Evolutionary conservation across 2,329 filamentous ascomycete genomes (phyloP), one percentile per base, ranked within the genome.

Genomic region (Bipolaris bicolor): DNA sequence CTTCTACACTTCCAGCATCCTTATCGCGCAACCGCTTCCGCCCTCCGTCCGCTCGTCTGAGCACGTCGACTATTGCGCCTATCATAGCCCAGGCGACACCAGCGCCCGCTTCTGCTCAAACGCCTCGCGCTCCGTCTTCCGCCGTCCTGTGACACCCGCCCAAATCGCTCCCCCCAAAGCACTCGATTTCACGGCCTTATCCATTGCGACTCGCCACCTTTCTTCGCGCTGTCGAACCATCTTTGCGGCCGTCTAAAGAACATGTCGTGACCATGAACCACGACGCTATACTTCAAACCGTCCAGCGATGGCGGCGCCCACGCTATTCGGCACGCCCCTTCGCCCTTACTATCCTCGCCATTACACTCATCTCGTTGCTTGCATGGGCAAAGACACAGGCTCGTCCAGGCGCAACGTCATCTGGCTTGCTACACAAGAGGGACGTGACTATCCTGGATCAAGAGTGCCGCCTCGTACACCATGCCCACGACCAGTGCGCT

Each of bases 401-500:
- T 56, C 16, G 15, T 24, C 43, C 45, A 1, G 34, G 15, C 18
- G 7, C 44, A 15, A 44, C 60, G 9, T 13, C 37, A 3, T 43
- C 34, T 13, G 43, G 43, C 39, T 29, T 46, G 3, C 34, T 70
- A 45, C 55, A 31, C 13, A 69, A 60, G 52, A 66, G 72, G 49
- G 63, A 66, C 16, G 15, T 70, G n/a, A 31, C 57, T 1, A 36
- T 68, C 1, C 58, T 68, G 53, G 74, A 77, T 47, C 72, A 78
- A 64, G 78, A 80, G 62, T 99, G 95, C 74, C 88, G 88, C 58
- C 80, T 90, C 33, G 91, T 99, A 53, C 91, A 95, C 76, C 78
- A 85, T 46, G 89, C 88, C 50, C 37, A 39, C 40, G 90, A 99
- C 74, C 87, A 97, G 79, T 99, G 95, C 80, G 87, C 88, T 65